Conservation (phyloP, 129 eudicot genomes). For the carrot (Daucus carota) region DNA sequence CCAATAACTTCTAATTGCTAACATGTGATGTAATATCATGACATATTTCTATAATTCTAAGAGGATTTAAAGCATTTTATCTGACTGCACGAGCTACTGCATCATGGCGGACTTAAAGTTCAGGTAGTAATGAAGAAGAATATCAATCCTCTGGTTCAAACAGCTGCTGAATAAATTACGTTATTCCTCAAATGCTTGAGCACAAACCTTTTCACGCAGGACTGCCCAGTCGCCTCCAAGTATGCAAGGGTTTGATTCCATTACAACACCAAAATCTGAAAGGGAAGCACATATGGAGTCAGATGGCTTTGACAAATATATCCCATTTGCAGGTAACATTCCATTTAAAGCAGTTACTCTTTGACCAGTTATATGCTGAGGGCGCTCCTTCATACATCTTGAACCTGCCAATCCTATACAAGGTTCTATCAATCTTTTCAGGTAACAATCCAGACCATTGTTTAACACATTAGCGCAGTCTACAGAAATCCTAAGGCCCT, state of each 20-base stretch:
- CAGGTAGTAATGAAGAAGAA: not conserved
- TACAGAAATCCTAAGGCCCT: constrained; percentile 47
- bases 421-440: constrained; percentile 77
- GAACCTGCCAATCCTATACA: constrained; percentile 53
- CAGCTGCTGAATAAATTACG: not conserved
- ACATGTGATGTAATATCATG: not conserved
- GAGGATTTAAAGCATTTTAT: constrained; percentile 11
- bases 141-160: not conserved
- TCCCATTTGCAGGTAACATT: constrained; percentile 18
- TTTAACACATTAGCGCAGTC: constrained; percentile 62
- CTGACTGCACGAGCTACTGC: not conserved
- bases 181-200: constrained; percentile 26
- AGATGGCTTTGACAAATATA: constrained; percentile 17
- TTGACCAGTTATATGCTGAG: constrained; percentile 9
- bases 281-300: constrained; percentile 20
- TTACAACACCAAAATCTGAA: constrained; percentile 63
- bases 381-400: constrained; percentile 15
- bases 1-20: constrained; percentile 5
- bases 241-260: constrained; percentile 58
- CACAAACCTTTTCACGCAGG: constrained; percentile 53
- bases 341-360: constrained; percentile 19
- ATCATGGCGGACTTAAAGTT: not conserved
- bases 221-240: constrained; percentile 82
- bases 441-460: constrained; percentile 58
- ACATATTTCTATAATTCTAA: constrained; percentile 9